A percentile compares a stretch with the other conserved stretches of the same genome.
Conservation (phyloP, 108 stramenopile species). For the Cyclotella distinguenda region DNA sequence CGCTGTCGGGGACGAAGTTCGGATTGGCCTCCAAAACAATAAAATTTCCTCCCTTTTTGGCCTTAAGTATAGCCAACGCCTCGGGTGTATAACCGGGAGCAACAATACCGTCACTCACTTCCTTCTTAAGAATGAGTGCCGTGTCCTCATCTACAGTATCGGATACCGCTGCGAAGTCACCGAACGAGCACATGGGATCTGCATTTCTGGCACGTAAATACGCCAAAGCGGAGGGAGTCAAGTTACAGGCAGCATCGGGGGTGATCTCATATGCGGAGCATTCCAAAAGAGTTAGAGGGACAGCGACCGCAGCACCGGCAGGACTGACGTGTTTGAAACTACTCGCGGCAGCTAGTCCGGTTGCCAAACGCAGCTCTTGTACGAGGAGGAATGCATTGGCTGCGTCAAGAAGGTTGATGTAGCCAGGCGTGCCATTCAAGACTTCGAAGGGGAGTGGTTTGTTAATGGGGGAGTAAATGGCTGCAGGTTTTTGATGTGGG, state of each 20-base stretch:
- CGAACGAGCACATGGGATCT: conserved; percentile 99
- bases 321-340: conserved; percentile 99
- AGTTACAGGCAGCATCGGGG: conserved; percentile 56
- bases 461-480: conserved; percentile 79
- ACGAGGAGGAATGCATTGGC: conserved; percentile 98
- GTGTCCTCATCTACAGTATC: conserved; percentile 97
- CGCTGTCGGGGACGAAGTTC: conserved; percentile 73
- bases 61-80: conserved; percentile 92
- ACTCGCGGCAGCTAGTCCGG: conserved; percentile 92
- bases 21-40: conserved; percentile 93
- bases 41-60: conserved; percentile 98
- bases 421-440: conserved; percentile 93
- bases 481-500: conserved; percentile 95
- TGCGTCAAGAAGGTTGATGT: conserved; percentile 98
- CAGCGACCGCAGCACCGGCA: conserved; percentile 96
- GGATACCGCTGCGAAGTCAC: conserved; percentile 95
- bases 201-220: conserved; percentile 98
- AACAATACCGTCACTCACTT: conserved; percentile 98
- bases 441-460: conserved; percentile 85
- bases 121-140: conserved; percentile 92
- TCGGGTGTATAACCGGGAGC: conserved; percentile 97
- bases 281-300: conserved; percentile 88
- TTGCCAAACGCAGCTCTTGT: conserved; percentile 86
- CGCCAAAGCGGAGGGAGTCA: conserved; percentile 93
- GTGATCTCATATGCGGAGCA: conserved; percentile 87